Conservation (phyloP, 176 grass and related monocot genomes). For the Carex parvula region DNA sequence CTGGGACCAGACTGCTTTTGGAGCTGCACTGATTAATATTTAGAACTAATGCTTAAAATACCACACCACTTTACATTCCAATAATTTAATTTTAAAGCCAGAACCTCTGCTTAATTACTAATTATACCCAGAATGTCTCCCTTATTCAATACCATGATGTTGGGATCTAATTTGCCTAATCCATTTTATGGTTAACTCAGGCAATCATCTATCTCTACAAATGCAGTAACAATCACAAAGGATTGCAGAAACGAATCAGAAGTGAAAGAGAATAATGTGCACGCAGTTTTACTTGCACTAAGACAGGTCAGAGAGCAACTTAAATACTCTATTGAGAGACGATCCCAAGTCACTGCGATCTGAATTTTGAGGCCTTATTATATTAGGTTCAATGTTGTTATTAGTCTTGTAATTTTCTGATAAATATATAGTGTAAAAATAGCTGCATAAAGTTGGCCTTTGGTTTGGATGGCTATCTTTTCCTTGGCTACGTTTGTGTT, state of each 20-base stretch:
- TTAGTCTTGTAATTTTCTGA: too few species aligned
- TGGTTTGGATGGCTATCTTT: too few species aligned
- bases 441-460: too few species aligned
- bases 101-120: neutral
- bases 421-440: too few species aligned
- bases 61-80: neutral
- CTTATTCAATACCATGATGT: neutral
- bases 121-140: neutral
- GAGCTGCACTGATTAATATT: neutral
- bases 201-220: neutral
- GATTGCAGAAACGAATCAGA: neutral
- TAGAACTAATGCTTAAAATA: neutral
- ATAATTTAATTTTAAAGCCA: neutral
- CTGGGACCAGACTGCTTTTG: neutral
- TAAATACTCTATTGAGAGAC: too few species aligned
- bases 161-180: neutral
- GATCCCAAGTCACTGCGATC: too few species aligned
- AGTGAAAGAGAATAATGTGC: constrained; percentile 44
- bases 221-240: constrained; percentile 2
- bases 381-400: too few species aligned
- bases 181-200: neutral
- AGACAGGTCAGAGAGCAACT: constrained; percentile 80
- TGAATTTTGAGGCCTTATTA: too few species aligned
- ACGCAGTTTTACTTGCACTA: constrained; percentile 74
- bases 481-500: too few species aligned